These are phyloP conservation scores for Arctium lappa DNA, from an alignment of 129 eudicot genomes.

Conservation along the genomic window DNA sequence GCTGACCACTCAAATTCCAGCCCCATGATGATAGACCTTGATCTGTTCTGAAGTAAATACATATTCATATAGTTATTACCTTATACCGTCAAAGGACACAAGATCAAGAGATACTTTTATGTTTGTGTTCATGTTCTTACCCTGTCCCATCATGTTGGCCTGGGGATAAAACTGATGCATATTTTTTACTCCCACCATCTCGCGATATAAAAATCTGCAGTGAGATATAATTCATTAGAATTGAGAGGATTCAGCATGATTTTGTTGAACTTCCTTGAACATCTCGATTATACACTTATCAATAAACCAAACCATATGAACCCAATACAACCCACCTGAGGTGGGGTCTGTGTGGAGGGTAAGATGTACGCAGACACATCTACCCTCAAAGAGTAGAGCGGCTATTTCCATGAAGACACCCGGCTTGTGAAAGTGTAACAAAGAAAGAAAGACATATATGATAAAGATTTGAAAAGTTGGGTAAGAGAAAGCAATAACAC, in stretches of 20 bases:
- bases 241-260: too few species aligned
- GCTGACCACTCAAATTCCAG: constrained; percentile 93
- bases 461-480: too few species aligned
- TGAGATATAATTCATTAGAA: not conserved
- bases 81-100: not conserved
- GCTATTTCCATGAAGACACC: too few species aligned
- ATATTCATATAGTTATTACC: constrained; percentile 1
- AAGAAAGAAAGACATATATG: too few species aligned
- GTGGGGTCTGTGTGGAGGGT: too few species aligned
- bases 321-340: not conserved
- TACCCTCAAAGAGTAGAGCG: too few species aligned
- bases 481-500: too few species aligned
- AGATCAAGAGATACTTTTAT: not conserved
- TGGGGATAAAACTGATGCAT: constrained; percentile 86
- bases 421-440: too few species aligned
- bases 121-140: constrained; percentile 41
- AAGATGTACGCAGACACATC: too few species aligned
- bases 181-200: constrained; percentile 76
- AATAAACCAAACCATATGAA: too few species aligned
- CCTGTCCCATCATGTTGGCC: constrained; percentile 82
- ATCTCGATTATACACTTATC: not conserved
- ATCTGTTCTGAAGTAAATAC: constrained; percentile 46
- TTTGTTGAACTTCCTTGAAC: too few species aligned
- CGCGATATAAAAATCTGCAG: constrained; percentile 86
- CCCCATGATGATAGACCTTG: constrained; percentile 98